These are phyloP conservation scores for Metschnikowia cubensis DNA, from an alignment of 805 yeast species.

Conservation along the genomic window DNA sequence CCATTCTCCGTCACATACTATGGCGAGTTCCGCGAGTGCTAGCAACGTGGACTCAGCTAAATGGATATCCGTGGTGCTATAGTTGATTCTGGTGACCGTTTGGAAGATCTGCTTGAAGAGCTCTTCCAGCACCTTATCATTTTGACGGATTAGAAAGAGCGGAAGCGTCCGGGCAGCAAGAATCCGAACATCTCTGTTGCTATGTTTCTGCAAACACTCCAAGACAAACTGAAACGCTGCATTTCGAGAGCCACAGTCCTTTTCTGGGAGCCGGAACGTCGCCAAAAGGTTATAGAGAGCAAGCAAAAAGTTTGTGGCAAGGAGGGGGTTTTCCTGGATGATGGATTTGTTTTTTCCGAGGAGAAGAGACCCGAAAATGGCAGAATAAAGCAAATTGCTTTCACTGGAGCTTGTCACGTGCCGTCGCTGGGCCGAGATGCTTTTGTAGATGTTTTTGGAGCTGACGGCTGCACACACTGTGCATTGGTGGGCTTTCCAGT, in stretches of 20 bases:
- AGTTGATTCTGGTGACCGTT: constrained; percentile 36
- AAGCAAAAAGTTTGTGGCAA: constrained; percentile 43
- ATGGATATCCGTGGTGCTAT: constrained; percentile 27
- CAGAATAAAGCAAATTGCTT: constrained; percentile 22
- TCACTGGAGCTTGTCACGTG: constrained; percentile 21
- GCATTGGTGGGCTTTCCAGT: constrained; percentile 31
- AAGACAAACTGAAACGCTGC: constrained; percentile 40
- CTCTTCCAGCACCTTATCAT: constrained; percentile 35
- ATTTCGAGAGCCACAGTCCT: constrained; percentile 19
- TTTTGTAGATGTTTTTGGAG: constrained; percentile 22
- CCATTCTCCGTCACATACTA: constrained; percentile 61
- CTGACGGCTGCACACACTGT: constrained; percentile 32
- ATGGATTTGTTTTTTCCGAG: constrained; percentile 5
- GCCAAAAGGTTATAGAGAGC: constrained; percentile 47
- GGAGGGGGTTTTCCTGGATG: constrained; percentile 20
- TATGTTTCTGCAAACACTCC: constrained; percentile 32
- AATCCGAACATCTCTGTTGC: constrained; percentile 53
- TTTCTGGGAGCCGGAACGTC: constrained; percentile 49
- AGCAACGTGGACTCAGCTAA: constrained; percentile 56
- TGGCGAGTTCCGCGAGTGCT: constrained; percentile 63
- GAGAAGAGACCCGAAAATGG: constrained; percentile 21
- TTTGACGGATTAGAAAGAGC: constrained; percentile 38
- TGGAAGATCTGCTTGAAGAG: constrained; percentile 44
- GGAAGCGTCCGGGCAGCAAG: constrained; percentile 53
- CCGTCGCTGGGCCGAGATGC: constrained; percentile 22